Conservation (phyloP, 768 basidiomycete species). For the Steccherinum ochraceum region DNA sequence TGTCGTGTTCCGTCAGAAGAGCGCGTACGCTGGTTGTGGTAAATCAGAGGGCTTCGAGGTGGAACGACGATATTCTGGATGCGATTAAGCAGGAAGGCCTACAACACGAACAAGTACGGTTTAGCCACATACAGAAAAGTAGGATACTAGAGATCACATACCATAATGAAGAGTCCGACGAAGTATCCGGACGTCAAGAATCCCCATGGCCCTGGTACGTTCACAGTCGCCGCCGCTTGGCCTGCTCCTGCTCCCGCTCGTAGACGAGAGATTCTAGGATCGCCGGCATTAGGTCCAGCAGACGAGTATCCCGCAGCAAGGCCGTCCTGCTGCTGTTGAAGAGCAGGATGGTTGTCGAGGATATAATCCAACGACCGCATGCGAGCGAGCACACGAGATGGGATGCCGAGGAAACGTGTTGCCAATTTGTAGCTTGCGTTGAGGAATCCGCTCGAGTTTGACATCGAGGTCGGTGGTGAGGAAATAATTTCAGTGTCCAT, state of each 20-base stretch:
- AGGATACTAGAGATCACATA: constrained; percentile 29
- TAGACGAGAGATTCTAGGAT: constrained; percentile 4
- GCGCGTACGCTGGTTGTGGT: constrained; percentile 17
- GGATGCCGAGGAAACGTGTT: constrained; percentile 32
- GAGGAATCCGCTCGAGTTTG: no score
- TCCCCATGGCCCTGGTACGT: constrained; percentile 56
- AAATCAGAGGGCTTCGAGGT: constrained; percentile 34
- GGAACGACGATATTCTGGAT: constrained; percentile 78
- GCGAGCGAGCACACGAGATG: constrained; percentile 32
- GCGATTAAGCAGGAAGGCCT: constrained; percentile 68
- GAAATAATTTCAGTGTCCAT: no score
- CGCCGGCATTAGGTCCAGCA: constrained; percentile 1
- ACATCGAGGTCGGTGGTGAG: no score
- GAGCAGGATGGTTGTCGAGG: constrained; percentile 20
- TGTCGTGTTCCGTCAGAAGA: constrained; percentile 1
- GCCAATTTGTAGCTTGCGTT: constrained; percentile 20
- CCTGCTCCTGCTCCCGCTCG: constrained; percentile 3
- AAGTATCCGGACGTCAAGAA: constrained; percentile 75
- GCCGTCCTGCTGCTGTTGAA: background rate
- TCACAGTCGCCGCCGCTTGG: background rate
- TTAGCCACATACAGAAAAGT: background rate
- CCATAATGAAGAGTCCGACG: constrained; percentile 60
- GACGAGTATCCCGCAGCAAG: no score
- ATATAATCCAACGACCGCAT: constrained; percentile 31
- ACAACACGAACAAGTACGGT: background rate